These are phyloP conservation scores for Malus orientalis DNA, from an alignment of 306 rosid genomes.

Conservation along the genomic window DNA sequence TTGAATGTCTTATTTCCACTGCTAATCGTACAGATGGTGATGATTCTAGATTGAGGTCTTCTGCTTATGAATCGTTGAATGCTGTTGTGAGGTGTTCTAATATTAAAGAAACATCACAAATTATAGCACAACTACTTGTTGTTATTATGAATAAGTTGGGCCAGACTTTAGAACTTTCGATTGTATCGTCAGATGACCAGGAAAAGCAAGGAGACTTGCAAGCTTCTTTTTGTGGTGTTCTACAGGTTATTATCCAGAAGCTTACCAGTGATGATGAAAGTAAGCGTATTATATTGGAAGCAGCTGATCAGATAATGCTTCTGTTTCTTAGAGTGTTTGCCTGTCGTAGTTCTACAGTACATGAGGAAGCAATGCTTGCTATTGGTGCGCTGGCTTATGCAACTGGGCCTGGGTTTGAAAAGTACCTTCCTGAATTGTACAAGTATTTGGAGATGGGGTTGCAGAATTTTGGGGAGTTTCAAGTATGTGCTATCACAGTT, in stretches of 20 bases:
- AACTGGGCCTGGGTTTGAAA: constrained; percentile 22
- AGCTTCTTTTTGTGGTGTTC: constrained; percentile 35
- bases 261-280: constrained; percentile 20
- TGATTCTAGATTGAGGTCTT: constrained; percentile 25
- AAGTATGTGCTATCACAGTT: constrained; percentile 33
- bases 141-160: constrained; percentile 26
- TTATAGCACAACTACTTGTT: constrained; percentile 23
- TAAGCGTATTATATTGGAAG: constrained; percentile 13
- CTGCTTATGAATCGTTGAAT: constrained; percentile 36
- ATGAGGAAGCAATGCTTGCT: constrained; percentile 40
- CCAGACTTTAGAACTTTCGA: constrained; percentile 27
- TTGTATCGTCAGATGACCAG: constrained; percentile 25
- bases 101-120: constrained; percentile 17
- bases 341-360: constrained; percentile 37
- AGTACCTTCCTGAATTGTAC: constrained; percentile 23
- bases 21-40: constrained; percentile 32
- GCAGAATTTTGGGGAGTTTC: constrained; percentile 32
- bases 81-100: constrained; percentile 31
- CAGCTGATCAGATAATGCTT: constrained; percentile 27
- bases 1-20: constrained; percentile 20
- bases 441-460: constrained; percentile 34
- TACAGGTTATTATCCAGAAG: constrained; percentile 35
- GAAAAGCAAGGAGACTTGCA: constrained; percentile 36
- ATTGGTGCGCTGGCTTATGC: constrained; percentile 34
- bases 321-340: constrained; percentile 33